These are phyloP conservation scores for Penicillium sp. DNA, from an alignment of 2,329 filamentous ascomycete genomes.

Conservation along the genomic window DNA sequence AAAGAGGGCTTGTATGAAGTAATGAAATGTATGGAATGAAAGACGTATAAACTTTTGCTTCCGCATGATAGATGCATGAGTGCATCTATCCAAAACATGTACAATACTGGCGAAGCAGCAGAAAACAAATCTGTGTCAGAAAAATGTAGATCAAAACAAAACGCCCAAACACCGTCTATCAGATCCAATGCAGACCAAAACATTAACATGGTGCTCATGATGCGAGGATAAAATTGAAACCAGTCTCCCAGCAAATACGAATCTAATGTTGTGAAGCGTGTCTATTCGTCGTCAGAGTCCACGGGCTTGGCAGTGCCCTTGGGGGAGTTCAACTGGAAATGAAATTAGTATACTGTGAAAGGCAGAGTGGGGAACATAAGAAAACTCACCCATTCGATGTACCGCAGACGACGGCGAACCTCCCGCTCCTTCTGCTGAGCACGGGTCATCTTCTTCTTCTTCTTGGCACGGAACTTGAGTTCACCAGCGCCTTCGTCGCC, in stretches of 20 bases:
- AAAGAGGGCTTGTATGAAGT: background rate
- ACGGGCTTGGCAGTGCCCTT: slow-evolving; percentile 77
- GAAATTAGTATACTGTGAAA: slow-evolving; percentile 10
- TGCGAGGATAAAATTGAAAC: slow-evolving; percentile 18
- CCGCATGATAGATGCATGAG: slow-evolving; percentile 4
- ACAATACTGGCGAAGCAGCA: slow-evolving; percentile 7
- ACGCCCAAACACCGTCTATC: slow-evolving; percentile 27
- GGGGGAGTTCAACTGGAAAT: slow-evolving; percentile 75
- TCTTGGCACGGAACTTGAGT: slow-evolving; percentile 85
- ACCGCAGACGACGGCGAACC: slow-evolving; percentile 78
- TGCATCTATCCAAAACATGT: slow-evolving; percentile 10
- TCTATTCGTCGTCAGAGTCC: slow-evolving; percentile 73
- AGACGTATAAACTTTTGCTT: slow-evolving; percentile 9
- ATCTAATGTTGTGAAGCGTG: slow-evolving; percentile 14
- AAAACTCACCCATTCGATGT: slow-evolving; percentile 60
- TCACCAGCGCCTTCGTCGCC: slow-evolving; percentile 76
- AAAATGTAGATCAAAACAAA: background rate
- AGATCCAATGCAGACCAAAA: slow-evolving; percentile 23
- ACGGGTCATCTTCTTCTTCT: slow-evolving; percentile 99
- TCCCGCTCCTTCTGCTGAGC: slow-evolving; percentile 94
- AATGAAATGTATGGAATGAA: background rate
- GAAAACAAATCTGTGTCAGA: slow-evolving; percentile 5
- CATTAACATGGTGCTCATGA: slow-evolving; percentile 20
- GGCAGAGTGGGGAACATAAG: background rate
- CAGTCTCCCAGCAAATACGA: slow-evolving; percentile 21